These are phyloP conservation scores for Bombardia bombarda DNA, from an alignment of 495 filamentous ascomycete genomes.

Conservation along the genomic window DNA sequence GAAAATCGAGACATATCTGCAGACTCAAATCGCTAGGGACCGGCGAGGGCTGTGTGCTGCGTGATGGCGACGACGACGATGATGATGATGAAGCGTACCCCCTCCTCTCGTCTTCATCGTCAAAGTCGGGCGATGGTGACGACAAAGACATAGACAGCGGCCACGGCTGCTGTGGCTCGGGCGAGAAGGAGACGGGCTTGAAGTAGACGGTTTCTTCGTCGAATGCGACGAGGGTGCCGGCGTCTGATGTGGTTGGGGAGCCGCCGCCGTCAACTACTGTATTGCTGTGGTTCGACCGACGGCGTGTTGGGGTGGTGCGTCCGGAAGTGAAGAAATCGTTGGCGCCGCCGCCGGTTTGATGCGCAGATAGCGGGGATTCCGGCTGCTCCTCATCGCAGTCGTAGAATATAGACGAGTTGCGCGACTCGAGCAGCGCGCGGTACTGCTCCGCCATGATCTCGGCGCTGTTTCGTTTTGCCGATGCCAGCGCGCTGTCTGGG, in stretches of 20 bases:
- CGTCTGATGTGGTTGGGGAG: conserved; percentile 30
- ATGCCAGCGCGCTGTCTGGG: too few species aligned
- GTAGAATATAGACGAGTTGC: conserved; percentile 11
- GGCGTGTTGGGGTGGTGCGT: too few species aligned
- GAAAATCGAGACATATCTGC: conserved; percentile 33
- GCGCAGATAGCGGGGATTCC: too few species aligned
- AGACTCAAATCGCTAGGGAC: conserved; percentile 25
- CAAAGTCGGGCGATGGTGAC: not conserved
- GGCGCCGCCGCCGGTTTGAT: too few species aligned
- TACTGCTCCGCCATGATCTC: conserved; percentile 42
- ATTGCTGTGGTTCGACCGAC: too few species aligned
- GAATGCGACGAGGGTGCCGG: conserved; percentile 35
- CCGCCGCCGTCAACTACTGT: too few species aligned
- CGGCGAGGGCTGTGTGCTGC: conserved; percentile 7
- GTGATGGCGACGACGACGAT: too few species aligned
- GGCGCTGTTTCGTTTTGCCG: conserved; percentile 24
- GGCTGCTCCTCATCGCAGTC: too few species aligned
- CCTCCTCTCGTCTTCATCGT: too few species aligned
- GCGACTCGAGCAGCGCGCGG: conserved; percentile 30
- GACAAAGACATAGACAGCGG: not conserved
- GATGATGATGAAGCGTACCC: too few species aligned
- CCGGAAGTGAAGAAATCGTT: too few species aligned
- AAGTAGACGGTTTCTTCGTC: conserved; percentile 34
- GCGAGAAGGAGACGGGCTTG: conserved; percentile 29
- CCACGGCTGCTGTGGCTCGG: conserved; percentile 13